Evolutionary conservation across 352 stramenopile species (phyloP).

Genomic region (Aphanomyces euteiches): DNA sequence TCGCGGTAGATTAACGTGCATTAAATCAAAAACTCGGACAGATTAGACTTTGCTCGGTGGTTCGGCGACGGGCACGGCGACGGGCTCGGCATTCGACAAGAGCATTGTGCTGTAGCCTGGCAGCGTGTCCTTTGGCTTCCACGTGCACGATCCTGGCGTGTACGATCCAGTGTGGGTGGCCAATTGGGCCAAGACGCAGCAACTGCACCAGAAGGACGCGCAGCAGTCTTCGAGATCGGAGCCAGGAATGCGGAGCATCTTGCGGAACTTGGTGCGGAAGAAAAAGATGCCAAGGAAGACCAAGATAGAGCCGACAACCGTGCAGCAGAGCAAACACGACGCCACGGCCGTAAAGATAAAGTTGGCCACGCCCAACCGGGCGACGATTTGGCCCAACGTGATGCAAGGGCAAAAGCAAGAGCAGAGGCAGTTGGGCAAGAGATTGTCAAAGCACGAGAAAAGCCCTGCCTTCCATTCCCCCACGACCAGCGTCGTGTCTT

Average conservation of each 20-base stretch:
- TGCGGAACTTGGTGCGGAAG: conserved; percentile 24
- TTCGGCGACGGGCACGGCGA: no score
- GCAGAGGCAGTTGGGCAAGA: conserved; percentile 31
- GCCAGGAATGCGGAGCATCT: conserved; percentile 17
- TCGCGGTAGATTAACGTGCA: no score
- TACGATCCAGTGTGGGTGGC: conserved; percentile 40
- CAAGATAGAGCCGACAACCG: not conserved
- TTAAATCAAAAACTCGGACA: no score
- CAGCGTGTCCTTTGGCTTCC: conserved; percentile 27
- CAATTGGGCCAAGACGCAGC: conserved; percentile 38
- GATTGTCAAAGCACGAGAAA: conserved; percentile 17
- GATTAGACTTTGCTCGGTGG: no score
- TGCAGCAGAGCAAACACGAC: conserved; percentile 1
- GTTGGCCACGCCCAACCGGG: conserved; percentile 25
- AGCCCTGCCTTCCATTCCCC: conserved; percentile 5
- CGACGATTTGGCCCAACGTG: conserved; percentile 31
- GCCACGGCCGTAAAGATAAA: conserved; percentile 19
- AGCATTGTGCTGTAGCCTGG: conserved; percentile 22
- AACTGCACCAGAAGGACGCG: conserved; percentile 32
- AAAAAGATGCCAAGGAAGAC: conserved; percentile 24
- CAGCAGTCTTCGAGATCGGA: conserved; percentile 23
- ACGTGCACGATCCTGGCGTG: conserved; percentile 32
- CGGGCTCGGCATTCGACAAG: not conserved
- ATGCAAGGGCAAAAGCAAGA: conserved; percentile 34
- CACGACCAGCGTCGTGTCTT: not conserved